These are phyloP conservation scores for Erythrobasidium yunnanense DNA, from an alignment of 768 basidiomycete genomes.

Conservation along the genomic window DNA sequence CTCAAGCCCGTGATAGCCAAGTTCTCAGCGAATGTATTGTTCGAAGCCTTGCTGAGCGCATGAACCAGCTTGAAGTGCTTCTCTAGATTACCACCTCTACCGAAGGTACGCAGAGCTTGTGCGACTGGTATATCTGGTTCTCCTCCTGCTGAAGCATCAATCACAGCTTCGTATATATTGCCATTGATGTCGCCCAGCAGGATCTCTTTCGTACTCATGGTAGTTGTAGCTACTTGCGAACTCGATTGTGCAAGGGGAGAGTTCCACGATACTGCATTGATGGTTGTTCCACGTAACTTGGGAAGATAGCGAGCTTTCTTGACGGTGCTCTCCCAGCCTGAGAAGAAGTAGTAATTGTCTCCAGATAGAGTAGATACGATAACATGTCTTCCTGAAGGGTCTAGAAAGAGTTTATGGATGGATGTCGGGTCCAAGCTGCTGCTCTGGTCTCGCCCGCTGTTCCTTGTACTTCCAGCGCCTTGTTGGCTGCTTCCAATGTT, in stretches of 20 bases:
- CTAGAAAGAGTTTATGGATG: constrained; percentile 75
- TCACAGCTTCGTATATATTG: constrained; percentile 64
- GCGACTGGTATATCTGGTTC: constrained; percentile 43
- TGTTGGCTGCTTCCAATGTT: not conserved
- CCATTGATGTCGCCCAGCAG: constrained; percentile 78
- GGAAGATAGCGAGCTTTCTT: constrained; percentile 72
- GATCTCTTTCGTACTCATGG: constrained; percentile 69
- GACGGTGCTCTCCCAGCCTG: constrained; percentile 45
- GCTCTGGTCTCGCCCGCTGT: constrained; percentile 36
- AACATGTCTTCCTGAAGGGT: constrained; percentile 84
- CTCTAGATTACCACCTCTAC: constrained; percentile 35
- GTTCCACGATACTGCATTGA: constrained; percentile 88
- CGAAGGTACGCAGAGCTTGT: constrained; percentile 61
- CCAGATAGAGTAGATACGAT: constrained; percentile 74
- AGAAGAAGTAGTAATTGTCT: constrained; percentile 84
- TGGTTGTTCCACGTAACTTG: constrained; percentile 62
- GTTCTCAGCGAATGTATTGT: not conserved
- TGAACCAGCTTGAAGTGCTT: constrained; percentile 42
- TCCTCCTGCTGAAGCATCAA: constrained; percentile 64
- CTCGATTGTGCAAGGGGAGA: constrained; percentile 50
- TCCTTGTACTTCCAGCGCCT: constrained; percentile 42
- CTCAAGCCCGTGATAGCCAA: constrained; percentile 57
- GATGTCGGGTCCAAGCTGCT: constrained; percentile 49
- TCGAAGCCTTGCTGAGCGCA: constrained; percentile 26
- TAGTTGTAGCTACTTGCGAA: constrained; percentile 47